Evolutionary conservation across 495 filamentous ascomycete genomes (phyloP).

Genomic region (Annulohypoxylon nitens): DNA sequence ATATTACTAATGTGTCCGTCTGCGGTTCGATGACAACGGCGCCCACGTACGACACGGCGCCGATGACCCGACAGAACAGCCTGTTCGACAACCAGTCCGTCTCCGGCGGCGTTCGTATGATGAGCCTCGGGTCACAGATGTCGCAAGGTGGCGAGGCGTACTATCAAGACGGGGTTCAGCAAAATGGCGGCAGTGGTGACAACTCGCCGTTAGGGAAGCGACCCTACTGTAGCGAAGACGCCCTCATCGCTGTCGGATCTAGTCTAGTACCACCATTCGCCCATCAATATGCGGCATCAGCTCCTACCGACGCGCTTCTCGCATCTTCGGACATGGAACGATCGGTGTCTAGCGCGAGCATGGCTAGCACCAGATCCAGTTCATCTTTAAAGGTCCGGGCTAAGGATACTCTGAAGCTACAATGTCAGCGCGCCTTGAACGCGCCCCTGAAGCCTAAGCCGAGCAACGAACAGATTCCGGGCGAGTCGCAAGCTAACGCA

Average conservation of each 20-base stretch:
- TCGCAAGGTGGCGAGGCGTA: slow-evolving; percentile 49
- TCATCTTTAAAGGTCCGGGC: slow-evolving; percentile 56
- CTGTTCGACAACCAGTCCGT: slow-evolving; percentile 56
- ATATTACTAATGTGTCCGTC: slow-evolving; percentile 50
- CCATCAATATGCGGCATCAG: slow-evolving; percentile 51
- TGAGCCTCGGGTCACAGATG: slow-evolving; percentile 59
- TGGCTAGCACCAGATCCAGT: slow-evolving; percentile 56
- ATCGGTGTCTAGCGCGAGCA: slow-evolving; percentile 59
- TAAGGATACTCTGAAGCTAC: slow-evolving; percentile 57
- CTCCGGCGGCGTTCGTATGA: slow-evolving; percentile 57
- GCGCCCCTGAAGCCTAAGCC: slow-evolving; percentile 59
- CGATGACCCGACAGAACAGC: slow-evolving; percentile 63
- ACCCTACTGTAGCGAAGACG: slow-evolving; percentile 46
- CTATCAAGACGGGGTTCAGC: slow-evolving; percentile 47
- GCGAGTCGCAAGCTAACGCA: slow-evolving; percentile 38
- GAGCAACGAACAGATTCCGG: slow-evolving; percentile 43
- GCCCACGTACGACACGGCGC: slow-evolving; percentile 57
- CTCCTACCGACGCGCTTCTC: slow-evolving; percentile 47
- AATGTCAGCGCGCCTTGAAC: slow-evolving; percentile 50
- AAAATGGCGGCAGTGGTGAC: slow-evolving; percentile 48
- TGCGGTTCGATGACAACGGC: slow-evolving; percentile 63
- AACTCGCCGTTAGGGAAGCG: slow-evolving; percentile 53
- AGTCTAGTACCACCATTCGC: slow-evolving; percentile 53
- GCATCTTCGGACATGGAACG: slow-evolving; percentile 58
- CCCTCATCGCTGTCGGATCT: slow-evolving; percentile 54